phyloP scores from a whole-genome alignment of 2,329 filamentous ascomycete genomes.

The Ophiostoma sp. region DNA sequence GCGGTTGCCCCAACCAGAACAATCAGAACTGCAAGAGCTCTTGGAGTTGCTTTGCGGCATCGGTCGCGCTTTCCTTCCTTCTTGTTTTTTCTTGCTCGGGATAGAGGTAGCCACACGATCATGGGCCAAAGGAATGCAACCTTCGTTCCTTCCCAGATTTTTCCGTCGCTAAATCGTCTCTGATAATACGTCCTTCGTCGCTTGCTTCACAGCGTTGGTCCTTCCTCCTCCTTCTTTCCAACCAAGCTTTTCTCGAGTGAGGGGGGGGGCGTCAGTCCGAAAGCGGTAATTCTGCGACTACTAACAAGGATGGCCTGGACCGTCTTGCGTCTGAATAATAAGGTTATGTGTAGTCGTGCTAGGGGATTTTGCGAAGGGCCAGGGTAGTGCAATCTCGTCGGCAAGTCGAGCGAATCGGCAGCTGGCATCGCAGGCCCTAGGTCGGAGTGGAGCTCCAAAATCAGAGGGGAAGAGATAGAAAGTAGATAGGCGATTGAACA shows the following conservation, averaged over 20 bases:
- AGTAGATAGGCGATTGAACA: background rate
- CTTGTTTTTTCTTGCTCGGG: background rate
- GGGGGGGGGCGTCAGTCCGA: background rate
- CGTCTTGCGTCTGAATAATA: background rate
- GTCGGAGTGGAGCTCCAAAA: background rate
- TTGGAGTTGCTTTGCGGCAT: background rate
- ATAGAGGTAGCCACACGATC: background rate
- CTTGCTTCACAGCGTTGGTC: background rate
- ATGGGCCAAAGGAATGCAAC: background rate
- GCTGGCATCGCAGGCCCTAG: background rate
- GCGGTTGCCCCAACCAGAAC: background rate
- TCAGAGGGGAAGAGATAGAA: background rate
- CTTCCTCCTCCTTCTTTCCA: background rate
- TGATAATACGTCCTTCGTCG: background rate
- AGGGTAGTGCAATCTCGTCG: background rate
- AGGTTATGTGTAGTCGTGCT: background rate
- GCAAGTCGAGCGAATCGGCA: constrained; percentile 12
- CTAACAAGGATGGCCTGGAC: background rate
- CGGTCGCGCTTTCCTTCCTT: background rate
- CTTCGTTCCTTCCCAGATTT: background rate
- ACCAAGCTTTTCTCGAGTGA: background rate
- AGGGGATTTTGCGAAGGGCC: background rate
- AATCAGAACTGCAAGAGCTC: background rate
- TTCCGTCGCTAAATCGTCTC: background rate
- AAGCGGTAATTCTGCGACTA: background rate